Evolutionary conservation across 148 eudicot genomes (phyloP).

Genomic region (Silene conica): DNA sequence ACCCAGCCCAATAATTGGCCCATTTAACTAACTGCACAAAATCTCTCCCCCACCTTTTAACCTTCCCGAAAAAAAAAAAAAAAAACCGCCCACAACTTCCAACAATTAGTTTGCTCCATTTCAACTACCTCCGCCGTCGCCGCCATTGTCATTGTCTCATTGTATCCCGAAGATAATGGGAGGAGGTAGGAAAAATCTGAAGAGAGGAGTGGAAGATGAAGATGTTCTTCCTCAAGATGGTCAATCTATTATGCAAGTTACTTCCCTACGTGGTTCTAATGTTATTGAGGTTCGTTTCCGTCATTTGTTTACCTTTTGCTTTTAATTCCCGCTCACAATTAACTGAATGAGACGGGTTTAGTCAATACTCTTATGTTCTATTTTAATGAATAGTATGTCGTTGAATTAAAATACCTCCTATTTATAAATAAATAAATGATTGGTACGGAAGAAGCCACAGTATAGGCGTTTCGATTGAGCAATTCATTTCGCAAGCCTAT

Average conservation of each 20-base stretch:
- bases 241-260: slow-evolving; percentile 81
- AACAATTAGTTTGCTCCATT: background rate
- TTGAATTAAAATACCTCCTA: too few relatives aligned
- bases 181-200: slow-evolving; percentile 90
- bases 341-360: too few relatives aligned
- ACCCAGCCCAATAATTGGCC: too few relatives aligned
- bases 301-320: too few relatives aligned
- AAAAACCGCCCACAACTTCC: background rate
- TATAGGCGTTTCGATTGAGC: too few relatives aligned
- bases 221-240: slow-evolving; percentile 44
- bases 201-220: slow-evolving; percentile 62
- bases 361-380: too few relatives aligned
- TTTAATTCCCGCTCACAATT: background rate
- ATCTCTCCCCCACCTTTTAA: too few relatives aligned
- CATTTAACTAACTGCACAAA: too few relatives aligned
- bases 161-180: slow-evolving; percentile 18
- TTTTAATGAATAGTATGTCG: too few relatives aligned
- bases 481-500: too few relatives aligned
- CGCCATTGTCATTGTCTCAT: background rate
- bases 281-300: slow-evolving; percentile 58
- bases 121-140: background rate
- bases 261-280: slow-evolving; percentile 79
- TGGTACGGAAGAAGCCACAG: too few relatives aligned
- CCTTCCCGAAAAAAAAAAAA: background rate
- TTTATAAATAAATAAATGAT: too few relatives aligned